phyloP scores from a whole-genome alignment of 495 filamentous ascomycete genomes.

The Tuber brumale region DNA sequence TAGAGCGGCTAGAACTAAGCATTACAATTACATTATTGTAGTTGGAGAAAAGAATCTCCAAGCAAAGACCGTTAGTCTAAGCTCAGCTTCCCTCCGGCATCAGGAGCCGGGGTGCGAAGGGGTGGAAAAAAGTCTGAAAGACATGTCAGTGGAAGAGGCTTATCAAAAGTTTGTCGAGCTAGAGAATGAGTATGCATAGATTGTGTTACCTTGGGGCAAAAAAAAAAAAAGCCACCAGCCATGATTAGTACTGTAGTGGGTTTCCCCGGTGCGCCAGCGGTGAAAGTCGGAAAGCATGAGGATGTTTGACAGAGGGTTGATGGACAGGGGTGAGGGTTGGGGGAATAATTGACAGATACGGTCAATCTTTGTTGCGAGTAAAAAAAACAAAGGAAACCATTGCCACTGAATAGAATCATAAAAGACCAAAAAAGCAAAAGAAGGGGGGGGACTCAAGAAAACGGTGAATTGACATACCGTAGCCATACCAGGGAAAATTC shows the following conservation, averaged over 20 bases:
- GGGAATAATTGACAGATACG: not conserved
- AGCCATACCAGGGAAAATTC: slow-evolving; percentile 5
- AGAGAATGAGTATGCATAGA: slow-evolving; percentile 36
- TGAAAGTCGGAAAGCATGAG: slow-evolving; percentile 14
- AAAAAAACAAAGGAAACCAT: not conserved
- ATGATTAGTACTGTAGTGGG: slow-evolving; percentile 7
- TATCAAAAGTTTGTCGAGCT: slow-evolving; percentile 33
- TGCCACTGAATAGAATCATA: slow-evolving; percentile 13
- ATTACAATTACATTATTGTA: slow-evolving; percentile 68
- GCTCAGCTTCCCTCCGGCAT: slow-evolving; percentile 16
- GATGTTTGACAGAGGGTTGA: slow-evolving; percentile 10
- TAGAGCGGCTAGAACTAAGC: slow-evolving; percentile 61
- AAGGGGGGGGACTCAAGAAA: not conserved
- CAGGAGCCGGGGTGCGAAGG: slow-evolving; percentile 12
- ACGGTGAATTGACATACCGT: not conserved
- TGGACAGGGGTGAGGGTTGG: not conserved
- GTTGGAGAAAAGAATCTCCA: slow-evolving; percentile 54
- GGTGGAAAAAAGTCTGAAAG: not conserved
- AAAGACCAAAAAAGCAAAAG: not conserved
- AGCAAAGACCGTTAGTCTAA: slow-evolving; percentile 32
- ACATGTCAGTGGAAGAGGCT: slow-evolving; percentile 31
- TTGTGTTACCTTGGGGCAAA: slow-evolving; percentile 6
- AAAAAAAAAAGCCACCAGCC: not conserved
- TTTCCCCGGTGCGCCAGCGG: slow-evolving; percentile 12
- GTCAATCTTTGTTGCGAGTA: not conserved